A percentile compares a stretch with the other conserved stretches of the same genome.
Conservation (phyloP, 148 eudicot species). For the Pouteria glomerata region DNA sequence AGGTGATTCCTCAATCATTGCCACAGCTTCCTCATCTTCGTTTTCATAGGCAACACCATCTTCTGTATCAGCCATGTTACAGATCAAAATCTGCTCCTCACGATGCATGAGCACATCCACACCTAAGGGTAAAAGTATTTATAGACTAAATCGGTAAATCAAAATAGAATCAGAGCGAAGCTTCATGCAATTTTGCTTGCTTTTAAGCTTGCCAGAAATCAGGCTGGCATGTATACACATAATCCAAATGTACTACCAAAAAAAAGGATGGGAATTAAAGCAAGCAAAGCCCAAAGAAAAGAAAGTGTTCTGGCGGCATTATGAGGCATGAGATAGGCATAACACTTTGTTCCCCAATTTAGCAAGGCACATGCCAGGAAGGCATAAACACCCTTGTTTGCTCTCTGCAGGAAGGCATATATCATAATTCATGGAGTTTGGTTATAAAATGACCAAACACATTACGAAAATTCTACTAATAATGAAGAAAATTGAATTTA, state of each 20-base stretch:
- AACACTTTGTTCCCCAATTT: background rate
- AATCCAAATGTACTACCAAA: background rate
- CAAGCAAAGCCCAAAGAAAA: background rate
- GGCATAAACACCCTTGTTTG: background rate
- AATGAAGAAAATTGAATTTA: background rate
- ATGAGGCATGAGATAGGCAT: background rate
- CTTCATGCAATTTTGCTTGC: background rate
- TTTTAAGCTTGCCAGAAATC: background rate
- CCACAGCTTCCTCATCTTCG: constrained; percentile 78
- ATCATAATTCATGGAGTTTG: background rate
- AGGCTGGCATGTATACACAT: background rate
- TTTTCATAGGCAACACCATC: constrained; percentile 60
- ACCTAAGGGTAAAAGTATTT: constrained; percentile 21
- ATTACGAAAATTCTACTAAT: background rate
- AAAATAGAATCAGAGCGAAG: background rate
- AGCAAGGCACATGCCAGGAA: background rate
- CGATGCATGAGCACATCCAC: constrained; percentile 35
- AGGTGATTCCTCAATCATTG: constrained; percentile 72
- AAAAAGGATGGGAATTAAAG: background rate
- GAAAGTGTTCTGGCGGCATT: background rate
- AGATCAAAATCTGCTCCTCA: constrained; percentile 69
- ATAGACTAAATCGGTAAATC: background rate
- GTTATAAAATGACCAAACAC: background rate
- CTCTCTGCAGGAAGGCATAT: background rate
- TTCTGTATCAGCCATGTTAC: constrained; percentile 52